Conservation (phyloP, 257 asterid species). For the Schizonepeta tenuifolia region DNA sequence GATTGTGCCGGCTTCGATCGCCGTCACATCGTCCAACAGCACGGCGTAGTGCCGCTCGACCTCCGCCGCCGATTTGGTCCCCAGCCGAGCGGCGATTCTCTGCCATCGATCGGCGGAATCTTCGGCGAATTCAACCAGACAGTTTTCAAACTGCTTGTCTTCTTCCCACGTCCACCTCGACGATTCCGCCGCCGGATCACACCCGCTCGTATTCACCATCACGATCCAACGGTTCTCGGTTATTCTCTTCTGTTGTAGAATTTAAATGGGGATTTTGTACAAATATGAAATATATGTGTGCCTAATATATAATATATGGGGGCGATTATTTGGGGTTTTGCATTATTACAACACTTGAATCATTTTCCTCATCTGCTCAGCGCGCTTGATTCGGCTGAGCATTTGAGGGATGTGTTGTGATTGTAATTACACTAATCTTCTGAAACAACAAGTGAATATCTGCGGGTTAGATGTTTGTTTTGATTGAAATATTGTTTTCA, state of each 20-base stretch:
- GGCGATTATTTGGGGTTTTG: background rate
- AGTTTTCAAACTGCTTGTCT: slow-evolving; percentile 45
- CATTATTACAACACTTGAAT: slow-evolving; percentile 6
- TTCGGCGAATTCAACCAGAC: slow-evolving; percentile 43
- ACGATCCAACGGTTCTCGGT: slow-evolving; percentile 19
- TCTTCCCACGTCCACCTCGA: slow-evolving; percentile 58
- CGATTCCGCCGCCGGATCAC: slow-evolving; percentile 23
- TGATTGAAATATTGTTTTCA: background rate
- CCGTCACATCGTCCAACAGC: slow-evolving; percentile 50
- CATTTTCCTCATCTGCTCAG: slow-evolving; percentile 12
- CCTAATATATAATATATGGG: background rate
- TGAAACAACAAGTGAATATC: slow-evolving; percentile 10
- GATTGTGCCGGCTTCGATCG: slow-evolving; percentile 51
- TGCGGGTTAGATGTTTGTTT: slow-evolving; percentile 24
- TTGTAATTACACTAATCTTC: background rate
- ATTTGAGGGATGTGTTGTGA: slow-evolving; percentile 3
- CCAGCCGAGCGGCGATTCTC: slow-evolving; percentile 40
- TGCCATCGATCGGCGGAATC: slow-evolving; percentile 47
- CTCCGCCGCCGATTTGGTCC: slow-evolving; percentile 49
- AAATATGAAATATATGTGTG: background rate
- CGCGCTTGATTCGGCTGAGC: slow-evolving; percentile 3
- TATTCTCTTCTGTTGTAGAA: background rate
- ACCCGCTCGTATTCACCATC: slow-evolving; percentile 15
- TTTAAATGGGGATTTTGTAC: slow-evolving; percentile 11
- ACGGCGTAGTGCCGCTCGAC: slow-evolving; percentile 43